Evolutionary conservation across 257 asterid species (phyloP), one percentile per base, ranked within the genome.

Genomic region (Striga asiatica): DNA sequence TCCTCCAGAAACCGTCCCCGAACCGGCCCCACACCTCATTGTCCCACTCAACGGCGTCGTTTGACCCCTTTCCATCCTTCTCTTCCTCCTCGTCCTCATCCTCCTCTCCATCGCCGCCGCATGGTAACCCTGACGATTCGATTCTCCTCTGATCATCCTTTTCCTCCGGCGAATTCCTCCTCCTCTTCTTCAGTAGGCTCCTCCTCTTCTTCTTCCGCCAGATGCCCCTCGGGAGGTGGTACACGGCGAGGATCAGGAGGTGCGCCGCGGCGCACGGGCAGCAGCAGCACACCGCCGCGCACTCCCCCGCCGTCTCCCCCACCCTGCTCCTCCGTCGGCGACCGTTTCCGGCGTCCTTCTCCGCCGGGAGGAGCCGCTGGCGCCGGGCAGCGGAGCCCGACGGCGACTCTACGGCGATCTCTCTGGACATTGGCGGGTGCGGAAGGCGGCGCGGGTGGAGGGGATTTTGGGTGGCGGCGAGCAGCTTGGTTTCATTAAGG

Each of bases 241-340:
- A 78, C 16, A 70, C 70, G n/a, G 78, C 77, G 12, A 78, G 76
- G 62, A 78, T 22, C 21, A 70, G 11, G 4, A 78, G 61, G 35
- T 75, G 74, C 66, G 71, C 21, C 80, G 67, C 38, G 12, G 68
- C 58, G 74, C 82, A 78, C 0, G 82, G 85, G 25, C 80, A 78
- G 72, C 82, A 75, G 51, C 85, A 78, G 57, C 74, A 64, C 54
- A 78, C 77, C 37, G 82, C 85, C 48, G 81, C 70, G 79, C 85
- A 78, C 54, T 31, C 82, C 8, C 82, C 85, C 62, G 82, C 75
- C 50, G 78, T 59, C 69, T 76, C 82, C 31, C 85, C 85, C 27
- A 74, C 46, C 71, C 57, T 65, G 46, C 83, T 70, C 43, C 71
- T 62, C 28, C 71, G 71, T 18, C 56, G 48, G 9, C 56, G 67